Conservation (phyloP, 2,329 filamentous ascomycete species). For the Aurifilum marmelostoma region DNA sequence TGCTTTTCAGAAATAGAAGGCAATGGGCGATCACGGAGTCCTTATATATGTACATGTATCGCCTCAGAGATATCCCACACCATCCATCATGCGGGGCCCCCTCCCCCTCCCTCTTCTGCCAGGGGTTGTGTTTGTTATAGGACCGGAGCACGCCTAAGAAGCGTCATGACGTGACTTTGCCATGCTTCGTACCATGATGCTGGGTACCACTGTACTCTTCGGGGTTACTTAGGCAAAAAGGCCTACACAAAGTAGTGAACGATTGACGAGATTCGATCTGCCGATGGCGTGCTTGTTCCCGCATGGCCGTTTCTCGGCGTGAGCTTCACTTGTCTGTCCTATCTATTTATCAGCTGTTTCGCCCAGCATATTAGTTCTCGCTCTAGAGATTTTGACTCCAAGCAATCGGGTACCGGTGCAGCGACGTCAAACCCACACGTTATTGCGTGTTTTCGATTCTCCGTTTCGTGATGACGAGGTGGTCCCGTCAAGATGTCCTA, state of each 20-base stretch:
- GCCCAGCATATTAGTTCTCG: background rate
- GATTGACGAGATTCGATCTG: conserved; percentile 29
- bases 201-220: background rate
- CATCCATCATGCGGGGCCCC: background rate
- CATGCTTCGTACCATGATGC: conserved; percentile 6
- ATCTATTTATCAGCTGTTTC: background rate
- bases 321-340: background rate
- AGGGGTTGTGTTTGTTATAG: background rate
- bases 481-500: background rate
- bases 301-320: conserved; percentile 25
- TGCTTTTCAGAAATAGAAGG: background rate
- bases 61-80: background rate
- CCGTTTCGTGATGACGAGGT: conserved; percentile 9
- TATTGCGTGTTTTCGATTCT: conserved; percentile 15
- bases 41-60: background rate
- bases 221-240: background rate
- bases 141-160: conserved; percentile 18
- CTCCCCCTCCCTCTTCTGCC: background rate
- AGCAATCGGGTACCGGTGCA: background rate
- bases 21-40: conserved; percentile 1
- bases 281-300: conserved; percentile 29
- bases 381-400: background rate
- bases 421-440: background rate
- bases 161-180: conserved; percentile 21
- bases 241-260: background rate